These are phyloP conservation scores for Triangularia setosa DNA, from an alignment of 2,329 filamentous ascomycete species.

Conservation along the genomic window DNA sequence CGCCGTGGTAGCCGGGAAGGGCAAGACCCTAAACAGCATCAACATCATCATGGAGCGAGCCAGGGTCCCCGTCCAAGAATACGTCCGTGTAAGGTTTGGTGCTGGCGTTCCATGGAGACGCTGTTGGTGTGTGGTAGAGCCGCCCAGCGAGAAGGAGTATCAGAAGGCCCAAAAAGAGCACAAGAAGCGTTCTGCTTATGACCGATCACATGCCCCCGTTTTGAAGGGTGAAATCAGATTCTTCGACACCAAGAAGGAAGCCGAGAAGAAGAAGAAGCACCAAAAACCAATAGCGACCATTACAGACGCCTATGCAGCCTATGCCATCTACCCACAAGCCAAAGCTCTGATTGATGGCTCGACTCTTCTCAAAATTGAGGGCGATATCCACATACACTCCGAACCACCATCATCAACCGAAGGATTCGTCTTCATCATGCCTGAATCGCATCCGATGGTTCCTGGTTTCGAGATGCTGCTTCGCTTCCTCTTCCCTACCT, in stretches of 20 bases:
- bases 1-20: constrained; percentile 91
- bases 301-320: constrained; percentile 84
- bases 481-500: constrained; percentile 86
- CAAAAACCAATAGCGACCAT: constrained; percentile 83
- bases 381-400: constrained; percentile 81
- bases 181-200: constrained; percentile 80
- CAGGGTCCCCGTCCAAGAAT: constrained; percentile 76
- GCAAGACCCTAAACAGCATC: constrained; percentile 84
- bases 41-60: constrained; percentile 80
- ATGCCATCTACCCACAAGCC: constrained; percentile 92
- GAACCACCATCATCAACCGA: constrained; percentile 74
- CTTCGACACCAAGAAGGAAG: constrained; percentile 71
- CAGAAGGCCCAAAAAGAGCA: constrained; percentile 77
- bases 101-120: constrained; percentile 93
- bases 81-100: constrained; percentile 92
- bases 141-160: constrained; percentile 89
- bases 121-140: constrained; percentile 93
- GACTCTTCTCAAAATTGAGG: constrained; percentile 90
- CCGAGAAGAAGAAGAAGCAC: constrained; percentile 85
- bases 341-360: constrained; percentile 93
- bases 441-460: constrained; percentile 86
- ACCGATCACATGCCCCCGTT: constrained; percentile 61
- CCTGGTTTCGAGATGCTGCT: constrained; percentile 95
- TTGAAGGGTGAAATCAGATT: constrained; percentile 91
- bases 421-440: constrained; percentile 97